Conservation (phyloP, 345 rosid genomes). For the Salix exigua region DNA sequence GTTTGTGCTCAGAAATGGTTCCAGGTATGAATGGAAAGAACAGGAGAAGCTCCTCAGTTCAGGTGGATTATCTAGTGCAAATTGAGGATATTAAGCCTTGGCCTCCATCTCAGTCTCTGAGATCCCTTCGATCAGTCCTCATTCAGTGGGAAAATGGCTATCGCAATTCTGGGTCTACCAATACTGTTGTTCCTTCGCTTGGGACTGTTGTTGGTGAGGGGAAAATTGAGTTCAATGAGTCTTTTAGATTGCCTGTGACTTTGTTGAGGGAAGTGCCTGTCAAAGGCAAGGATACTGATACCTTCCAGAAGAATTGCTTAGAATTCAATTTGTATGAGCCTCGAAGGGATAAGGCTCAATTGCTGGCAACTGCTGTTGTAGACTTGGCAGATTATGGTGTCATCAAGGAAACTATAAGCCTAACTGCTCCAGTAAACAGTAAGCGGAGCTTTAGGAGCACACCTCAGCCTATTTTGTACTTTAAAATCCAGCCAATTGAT, state of each 20-base stretch:
- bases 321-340: slow-evolving; percentile 83
- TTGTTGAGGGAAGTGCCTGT: slow-evolving; percentile 52
- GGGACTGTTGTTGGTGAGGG: slow-evolving; percentile 79
- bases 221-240: slow-evolving; percentile 75
- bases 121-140: slow-evolving; percentile 73
- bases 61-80: slow-evolving; percentile 57
- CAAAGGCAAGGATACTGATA: slow-evolving; percentile 49
- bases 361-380: slow-evolving; percentile 67
- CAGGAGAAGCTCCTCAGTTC: slow-evolving; percentile 48
- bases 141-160: slow-evolving; percentile 92
- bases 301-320: slow-evolving; percentile 58
- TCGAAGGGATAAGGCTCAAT: slow-evolving; percentile 77
- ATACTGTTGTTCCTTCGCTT: slow-evolving; percentile 56
- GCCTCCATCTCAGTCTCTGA: slow-evolving; percentile 94
- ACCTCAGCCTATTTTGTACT: slow-evolving; percentile 60
- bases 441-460: slow-evolving; percentile 67
- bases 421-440: slow-evolving; percentile 67
- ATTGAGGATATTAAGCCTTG: slow-evolving; percentile 88
- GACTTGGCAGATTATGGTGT: slow-evolving; percentile 78
- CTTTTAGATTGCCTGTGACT: slow-evolving; percentile 68
- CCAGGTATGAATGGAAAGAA: slow-evolving; percentile 59
- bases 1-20: slow-evolving; percentile 47
- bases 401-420: slow-evolving; percentile 41
- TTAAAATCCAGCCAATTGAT: slow-evolving; percentile 53
- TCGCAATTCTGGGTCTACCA: slow-evolving; percentile 65